These are phyloP conservation scores for Alnus rubra DNA, from an alignment of 306 rosid species.

Conservation along the genomic window DNA sequence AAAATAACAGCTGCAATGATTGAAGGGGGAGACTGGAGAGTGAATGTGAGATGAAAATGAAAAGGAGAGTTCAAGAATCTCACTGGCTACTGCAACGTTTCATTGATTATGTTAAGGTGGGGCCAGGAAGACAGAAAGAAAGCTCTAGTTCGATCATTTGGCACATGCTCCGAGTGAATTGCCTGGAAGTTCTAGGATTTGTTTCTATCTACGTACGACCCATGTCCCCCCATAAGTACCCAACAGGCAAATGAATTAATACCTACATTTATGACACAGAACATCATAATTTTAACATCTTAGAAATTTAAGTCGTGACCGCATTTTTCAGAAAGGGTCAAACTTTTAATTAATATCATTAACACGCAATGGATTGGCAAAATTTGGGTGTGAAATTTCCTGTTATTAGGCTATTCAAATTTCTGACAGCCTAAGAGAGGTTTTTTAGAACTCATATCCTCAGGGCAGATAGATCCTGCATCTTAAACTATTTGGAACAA, in stretches of 20 bases:
- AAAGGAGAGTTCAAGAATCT: slow-evolving; percentile 16
- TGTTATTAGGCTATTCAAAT: no score
- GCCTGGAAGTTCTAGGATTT: neutral
- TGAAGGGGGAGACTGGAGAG: neutral
- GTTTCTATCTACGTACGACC: neutral
- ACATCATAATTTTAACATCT: neutral
- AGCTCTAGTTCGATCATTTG: slow-evolving; percentile 25
- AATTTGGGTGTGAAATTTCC: neutral
- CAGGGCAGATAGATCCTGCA: no score
- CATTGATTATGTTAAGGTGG: slow-evolving; percentile 12
- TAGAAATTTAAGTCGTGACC: neutral
- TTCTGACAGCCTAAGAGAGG: no score
- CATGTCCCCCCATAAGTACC: no score
- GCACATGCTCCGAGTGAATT: slow-evolving; percentile 26
- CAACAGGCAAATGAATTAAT: neutral
- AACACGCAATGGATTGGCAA: neutral
- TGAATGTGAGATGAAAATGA: slow-evolving; percentile 1
- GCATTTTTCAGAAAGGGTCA: neutral
- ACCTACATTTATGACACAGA: neutral
- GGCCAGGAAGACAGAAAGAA: slow-evolving; percentile 15
- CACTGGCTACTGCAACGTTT: neutral
- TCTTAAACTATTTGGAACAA: no score
- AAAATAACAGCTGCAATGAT: neutral
- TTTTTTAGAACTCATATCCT: no score
- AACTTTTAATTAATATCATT: neutral